phyloP scores from a whole-genome alignment of 192 early-diverging fungal species.

The Podila clonocystis region DNA sequence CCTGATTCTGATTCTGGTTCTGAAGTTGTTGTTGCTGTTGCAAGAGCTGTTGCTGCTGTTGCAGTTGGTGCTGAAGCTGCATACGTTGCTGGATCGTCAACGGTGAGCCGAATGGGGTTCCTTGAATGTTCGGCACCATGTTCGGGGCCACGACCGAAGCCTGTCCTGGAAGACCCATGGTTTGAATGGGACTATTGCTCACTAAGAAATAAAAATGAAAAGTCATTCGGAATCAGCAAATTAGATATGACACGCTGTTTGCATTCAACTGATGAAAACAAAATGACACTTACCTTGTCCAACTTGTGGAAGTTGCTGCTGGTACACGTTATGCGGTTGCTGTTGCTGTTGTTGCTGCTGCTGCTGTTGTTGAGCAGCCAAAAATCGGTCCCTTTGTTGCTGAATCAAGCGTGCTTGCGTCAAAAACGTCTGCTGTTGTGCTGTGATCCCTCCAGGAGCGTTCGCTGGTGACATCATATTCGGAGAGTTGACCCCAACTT shows the following conservation, averaged over 20 bases:
- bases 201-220: conserved; percentile 1
- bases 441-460: conserved; percentile 6
- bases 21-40: conserved; percentile 35
- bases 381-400: conserved; percentile 19
- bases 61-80: conserved; percentile 29
- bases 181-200: conserved; percentile 29
- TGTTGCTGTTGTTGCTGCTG: conserved; percentile 34
- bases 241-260: no score
- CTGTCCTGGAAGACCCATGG: conserved; percentile 24
- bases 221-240: not conserved
- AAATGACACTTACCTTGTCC: conserved; percentile 16
- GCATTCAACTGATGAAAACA: not conserved
- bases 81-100: conserved; percentile 25
- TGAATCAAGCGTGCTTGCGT: conserved; percentile 37
- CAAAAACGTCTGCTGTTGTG: conserved; percentile 26
- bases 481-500: conserved; percentile 15
- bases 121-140: conserved; percentile 18
- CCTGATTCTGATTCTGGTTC: conserved; percentile 9
- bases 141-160: conserved; percentile 8
- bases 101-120: conserved; percentile 14
- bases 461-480: conserved; percentile 26
- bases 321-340: conserved; percentile 7
- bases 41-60: conserved; percentile 32
- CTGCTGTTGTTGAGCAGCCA: conserved; percentile 7
- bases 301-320: conserved; percentile 6